phyloP scores from a whole-genome alignment of 345 rosid genomes.

The Erysimum cheiranthoides region DNA sequence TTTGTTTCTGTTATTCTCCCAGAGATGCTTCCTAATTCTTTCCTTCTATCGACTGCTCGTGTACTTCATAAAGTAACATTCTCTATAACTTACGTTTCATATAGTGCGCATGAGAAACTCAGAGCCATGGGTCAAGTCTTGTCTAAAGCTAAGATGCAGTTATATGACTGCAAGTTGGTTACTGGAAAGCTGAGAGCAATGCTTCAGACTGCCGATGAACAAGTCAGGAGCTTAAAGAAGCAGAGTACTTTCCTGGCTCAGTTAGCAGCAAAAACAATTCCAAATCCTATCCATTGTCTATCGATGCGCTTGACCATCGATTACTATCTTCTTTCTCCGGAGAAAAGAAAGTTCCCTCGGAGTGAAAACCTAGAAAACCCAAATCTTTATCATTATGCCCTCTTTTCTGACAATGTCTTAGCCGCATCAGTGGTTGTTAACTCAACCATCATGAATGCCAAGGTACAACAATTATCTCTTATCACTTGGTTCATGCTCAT shows the following conservation, averaged over 20 bases:
- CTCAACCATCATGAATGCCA: constrained; percentile 90
- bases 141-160: constrained; percentile 76
- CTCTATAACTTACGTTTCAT: constrained; percentile 20
- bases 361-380: constrained; percentile 91
- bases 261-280: constrained; percentile 97
- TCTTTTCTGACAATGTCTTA: constrained; percentile 98
- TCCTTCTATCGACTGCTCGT: constrained; percentile 7
- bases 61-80: constrained; percentile 16
- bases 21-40: neutral
- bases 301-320: constrained; percentile 97
- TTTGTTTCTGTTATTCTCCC: constrained; percentile 26
- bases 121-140: constrained; percentile 91
- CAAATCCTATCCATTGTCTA: constrained; percentile 94
- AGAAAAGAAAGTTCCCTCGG: constrained; percentile 87
- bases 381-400: constrained; percentile 89
- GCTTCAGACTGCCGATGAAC: constrained; percentile 97
- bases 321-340: constrained; percentile 84
- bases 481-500: neutral
- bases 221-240: constrained; percentile 97
- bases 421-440: constrained; percentile 99
- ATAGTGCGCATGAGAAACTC: constrained; percentile 80
- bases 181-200: constrained; percentile 98
- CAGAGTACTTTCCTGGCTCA: constrained; percentile 99
- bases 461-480: constrained; percentile 56
- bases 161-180: constrained; percentile 94